Evolutionary conservation across 345 rosid species (phyloP), one percentile per base, ranked within the genome.

Genomic region (Leavenworthia alabamica): DNA sequence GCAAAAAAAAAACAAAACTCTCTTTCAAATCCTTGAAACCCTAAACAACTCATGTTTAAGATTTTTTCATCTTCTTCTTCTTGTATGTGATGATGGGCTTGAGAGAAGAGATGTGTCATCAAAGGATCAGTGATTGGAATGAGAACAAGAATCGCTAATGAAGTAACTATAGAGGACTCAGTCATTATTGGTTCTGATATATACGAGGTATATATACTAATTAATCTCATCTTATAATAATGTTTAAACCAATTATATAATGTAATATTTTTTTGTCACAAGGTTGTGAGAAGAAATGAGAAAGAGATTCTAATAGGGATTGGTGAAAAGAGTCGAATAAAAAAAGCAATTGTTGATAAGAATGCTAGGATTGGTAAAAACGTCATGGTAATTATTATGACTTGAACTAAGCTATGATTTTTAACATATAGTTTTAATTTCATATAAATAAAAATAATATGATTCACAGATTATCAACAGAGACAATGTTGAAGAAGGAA

Each of bases 321-420:
- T 0, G 94, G 88, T 4, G 81, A 71, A 61, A 79, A 80, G 26
- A 64, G 83, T n/a, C 79, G 8, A 35, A 81, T 90, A 60, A 75
- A 68, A 70, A 83, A 72, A 70, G 89, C 88, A 6, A 75, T 88
- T 42, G 73, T 88, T 6, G 94, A 90, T 68, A 90, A 85, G 54
- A 87, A 90, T 60, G 96, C 88, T 4, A 82, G 89, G 63, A 85
- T 88, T 59, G 97, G 94, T 61, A 80, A 69, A 76, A 82, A 83
- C 70, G 94, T 61, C 47, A 73, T 55, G 77, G 72, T 66, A 72
- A 53, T 6, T 16, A 31, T 10, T 13, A 27, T 14, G 36, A 8
- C 15, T 28, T 19, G 15, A 33, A 7, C 4, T 20, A 15, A 54
- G 19, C 23, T n/a, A n/a, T n/a, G n/a, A n/a, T n/a, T n/a, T n/a